phyloP scores from a whole-genome alignment of 2,329 filamentous ascomycete species.

The Aspergillus brasiliensis region DNA sequence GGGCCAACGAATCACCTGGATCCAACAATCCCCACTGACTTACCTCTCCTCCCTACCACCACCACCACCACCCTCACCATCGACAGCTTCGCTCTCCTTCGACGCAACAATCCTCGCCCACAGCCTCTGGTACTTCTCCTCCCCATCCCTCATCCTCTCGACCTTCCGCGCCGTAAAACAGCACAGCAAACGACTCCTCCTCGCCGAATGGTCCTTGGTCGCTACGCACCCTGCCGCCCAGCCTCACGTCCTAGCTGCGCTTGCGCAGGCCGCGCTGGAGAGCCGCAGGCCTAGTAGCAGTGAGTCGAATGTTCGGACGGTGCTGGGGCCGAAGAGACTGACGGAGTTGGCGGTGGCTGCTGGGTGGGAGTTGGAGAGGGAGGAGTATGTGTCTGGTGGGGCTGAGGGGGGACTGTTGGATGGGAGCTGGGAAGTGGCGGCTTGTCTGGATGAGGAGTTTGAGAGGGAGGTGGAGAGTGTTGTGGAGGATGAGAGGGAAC shows the following conservation, averaged over 20 bases:
- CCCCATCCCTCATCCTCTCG: constrained; percentile 35
- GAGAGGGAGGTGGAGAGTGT: constrained; percentile 9
- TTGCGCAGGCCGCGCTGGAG: constrained; percentile 50
- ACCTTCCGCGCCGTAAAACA: constrained; percentile 44
- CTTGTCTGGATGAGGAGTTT: constrained; percentile 18
- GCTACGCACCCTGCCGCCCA: constrained; percentile 46
- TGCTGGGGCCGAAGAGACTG: constrained; percentile 48
- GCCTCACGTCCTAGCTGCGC: constrained; percentile 54
- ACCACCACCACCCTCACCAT: too few species aligned
- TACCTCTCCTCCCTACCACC: constrained; percentile 30
- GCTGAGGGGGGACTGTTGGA: constrained; percentile 46
- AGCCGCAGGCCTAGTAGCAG: constrained; percentile 25
- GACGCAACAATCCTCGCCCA: constrained; percentile 39
- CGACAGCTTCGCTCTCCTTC: too few species aligned
- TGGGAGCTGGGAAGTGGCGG: constrained; percentile 50
- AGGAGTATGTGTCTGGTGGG: constrained; percentile 35
- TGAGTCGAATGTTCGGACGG: constrained; percentile 52
- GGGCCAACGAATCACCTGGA: constrained; percentile 15
- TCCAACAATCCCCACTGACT: constrained; percentile 10
- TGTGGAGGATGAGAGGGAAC: constrained; percentile 17
- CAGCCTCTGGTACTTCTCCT: constrained; percentile 58
- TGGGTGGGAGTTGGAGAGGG: neutral
- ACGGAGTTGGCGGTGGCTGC: constrained; percentile 31
- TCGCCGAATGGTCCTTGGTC: constrained; percentile 53
- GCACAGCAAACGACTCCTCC: constrained; percentile 34